Evolutionary conservation across 1,139 yeast genomes (phyloP), one percentile per base, ranked within the genome.

Genomic region (Hansenula sp.): DNA sequence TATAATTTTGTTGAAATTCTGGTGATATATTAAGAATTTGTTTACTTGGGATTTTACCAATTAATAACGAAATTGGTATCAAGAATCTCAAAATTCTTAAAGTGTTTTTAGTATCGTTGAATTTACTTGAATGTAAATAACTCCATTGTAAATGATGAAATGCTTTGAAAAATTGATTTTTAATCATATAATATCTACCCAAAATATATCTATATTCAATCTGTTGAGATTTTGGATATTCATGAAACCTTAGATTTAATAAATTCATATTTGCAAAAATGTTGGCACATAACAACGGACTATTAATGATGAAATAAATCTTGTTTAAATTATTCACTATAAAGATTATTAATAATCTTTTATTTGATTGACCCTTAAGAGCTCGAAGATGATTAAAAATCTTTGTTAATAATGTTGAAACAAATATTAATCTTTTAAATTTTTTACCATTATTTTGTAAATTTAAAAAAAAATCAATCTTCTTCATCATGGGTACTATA

Each of bases 221-320:
- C 41, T 76, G 77, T 46, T 81, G 80, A 2, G 76, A 61, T 34
- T 64, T 60, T 5, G 77, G 66, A 43, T 75, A 80, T 12, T 57
- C 52, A 2, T 63, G 53, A 48, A 80, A 70, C 32, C 57, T 59
- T 36, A 82, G 62, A 28, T 69, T 65, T 18, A 87, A 75, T 25
- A 79, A 39, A 50, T 78, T 81, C 66, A 85, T 76, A 56, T 84
- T 85, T 32, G 87, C 75, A 59, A 84, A 83, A 35, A 86, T 84
- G 54, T 83, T 84, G 26, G 84, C 77, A 57, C 94, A 84, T 12
- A 83, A 66, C 41, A 80, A 65, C 3, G 90, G 88, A 37, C 79
- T 81, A 35, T 70, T 75, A 30, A 83, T 69, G 40, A 64, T 66
- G 58, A 81, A 82, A 57, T 86, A 86, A 1, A 79, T 65, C 45